Percentiles rank a stretch among this genome's conserved stretches.
phyloP scores from a whole-genome alignment of 441 rosid species.

The Erysimum cheiri region DNA sequence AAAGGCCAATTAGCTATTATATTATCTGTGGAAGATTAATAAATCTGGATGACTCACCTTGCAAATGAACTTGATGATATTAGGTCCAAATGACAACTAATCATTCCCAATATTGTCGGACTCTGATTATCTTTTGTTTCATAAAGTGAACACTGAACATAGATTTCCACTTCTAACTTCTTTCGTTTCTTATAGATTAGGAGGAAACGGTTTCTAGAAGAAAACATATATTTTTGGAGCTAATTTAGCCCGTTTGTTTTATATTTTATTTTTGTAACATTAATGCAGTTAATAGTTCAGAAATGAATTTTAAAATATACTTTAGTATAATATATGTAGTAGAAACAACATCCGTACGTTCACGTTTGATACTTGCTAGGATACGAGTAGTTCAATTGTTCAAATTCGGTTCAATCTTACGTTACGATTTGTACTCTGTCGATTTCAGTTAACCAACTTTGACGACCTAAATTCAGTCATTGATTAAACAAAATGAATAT shows the following conservation, averaged over 20 bases:
- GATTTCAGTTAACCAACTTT: not conserved
- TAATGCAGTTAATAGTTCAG: not conserved
- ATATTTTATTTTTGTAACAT: not conserved
- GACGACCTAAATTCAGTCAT: not conserved
- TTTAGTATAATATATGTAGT: too few relatives aligned
- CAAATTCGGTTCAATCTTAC: not conserved
- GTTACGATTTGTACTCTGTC: not conserved
- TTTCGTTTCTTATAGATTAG: not conserved
- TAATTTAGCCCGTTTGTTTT: not conserved
- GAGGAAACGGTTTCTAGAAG: conserved; percentile 6
- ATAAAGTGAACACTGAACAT: conserved; percentile 3
- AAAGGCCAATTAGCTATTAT: conserved; percentile 6
- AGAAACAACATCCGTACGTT: not conserved
- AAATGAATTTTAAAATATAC: not conserved
- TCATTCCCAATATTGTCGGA: conserved; percentile 35
- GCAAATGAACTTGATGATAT: conserved; percentile 15
- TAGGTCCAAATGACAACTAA: conserved; percentile 34
- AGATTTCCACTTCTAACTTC: conserved; percentile 18
- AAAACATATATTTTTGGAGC: not conserved
- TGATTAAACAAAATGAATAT: conserved; percentile 1
- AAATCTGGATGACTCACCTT: conserved; percentile 30
- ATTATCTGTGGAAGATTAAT: conserved; percentile 15
- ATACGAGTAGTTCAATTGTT: conserved; percentile 1
- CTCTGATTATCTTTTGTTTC: not conserved
- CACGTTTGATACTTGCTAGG: not conserved